Percentiles rank a stretch among this genome's conserved stretches.
Conservation (phyloP, 2,329 filamentous ascomycete species). For the Penicillium vulpinum region DNA sequence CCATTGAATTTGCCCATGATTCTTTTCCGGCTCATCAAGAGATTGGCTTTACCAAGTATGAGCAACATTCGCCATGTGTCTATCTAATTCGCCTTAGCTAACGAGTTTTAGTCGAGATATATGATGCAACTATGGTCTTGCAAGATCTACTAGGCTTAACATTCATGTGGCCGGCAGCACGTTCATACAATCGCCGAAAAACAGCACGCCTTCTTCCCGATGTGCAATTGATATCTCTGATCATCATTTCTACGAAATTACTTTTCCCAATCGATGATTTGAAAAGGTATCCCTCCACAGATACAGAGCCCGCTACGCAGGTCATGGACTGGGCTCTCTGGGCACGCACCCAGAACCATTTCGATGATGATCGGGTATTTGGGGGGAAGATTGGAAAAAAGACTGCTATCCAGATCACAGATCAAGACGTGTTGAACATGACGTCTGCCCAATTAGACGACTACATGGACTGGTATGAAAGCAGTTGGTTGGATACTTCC, state of each 20-base stretch:
- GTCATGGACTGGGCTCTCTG: constrained; percentile 72
- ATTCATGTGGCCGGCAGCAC: constrained; percentile 53
- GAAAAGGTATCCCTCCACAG: constrained; percentile 51
- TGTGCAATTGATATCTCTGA: constrained; percentile 66
- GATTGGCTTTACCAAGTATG: constrained; percentile 73
- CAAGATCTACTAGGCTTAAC: constrained; percentile 57
- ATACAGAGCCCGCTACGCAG: constrained; percentile 59
- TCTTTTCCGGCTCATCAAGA: constrained; percentile 67
- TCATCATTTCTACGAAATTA: constrained; percentile 77
- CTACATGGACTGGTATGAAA: constrained; percentile 78
- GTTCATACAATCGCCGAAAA: constrained; percentile 32
- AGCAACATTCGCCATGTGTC: not conserved
- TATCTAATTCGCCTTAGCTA: constrained; percentile 9
- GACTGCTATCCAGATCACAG: constrained; percentile 57
- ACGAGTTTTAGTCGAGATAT: constrained; percentile 29
- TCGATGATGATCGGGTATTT: constrained; percentile 32
- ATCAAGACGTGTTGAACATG: constrained; percentile 65
- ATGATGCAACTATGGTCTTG: constrained; percentile 60
- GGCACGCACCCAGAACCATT: constrained; percentile 54
- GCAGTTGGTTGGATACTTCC: constrained; percentile 54
- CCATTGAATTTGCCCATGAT: constrained; percentile 69
- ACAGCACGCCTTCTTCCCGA: constrained; percentile 66
- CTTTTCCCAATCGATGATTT: constrained; percentile 70
- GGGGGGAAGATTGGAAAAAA: constrained; percentile 43
- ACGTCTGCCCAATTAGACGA: constrained; percentile 64